Percentiles rank a stretch among this genome's conserved stretches.
Conservation (phyloP, 2,329 filamentous ascomycete genomes). For the Penicillium sp. region DNA sequence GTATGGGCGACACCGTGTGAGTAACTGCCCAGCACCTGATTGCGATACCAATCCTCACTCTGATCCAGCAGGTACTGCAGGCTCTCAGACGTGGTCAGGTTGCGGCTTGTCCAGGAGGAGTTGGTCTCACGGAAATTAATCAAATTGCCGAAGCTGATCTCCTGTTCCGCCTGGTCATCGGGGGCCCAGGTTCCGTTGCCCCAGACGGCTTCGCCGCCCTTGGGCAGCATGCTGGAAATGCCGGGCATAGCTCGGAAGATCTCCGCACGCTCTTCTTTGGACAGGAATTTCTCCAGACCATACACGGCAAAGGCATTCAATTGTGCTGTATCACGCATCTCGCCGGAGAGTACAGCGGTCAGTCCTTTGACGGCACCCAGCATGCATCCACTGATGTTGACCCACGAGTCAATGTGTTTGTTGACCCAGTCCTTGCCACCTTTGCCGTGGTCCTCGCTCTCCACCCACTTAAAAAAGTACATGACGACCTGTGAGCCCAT, state of each 20-base stretch:
- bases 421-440: slow-evolving; percentile 91
- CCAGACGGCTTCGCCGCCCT: slow-evolving; percentile 94
- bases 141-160: slow-evolving; percentile 75
- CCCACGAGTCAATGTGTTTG: slow-evolving; percentile 86
- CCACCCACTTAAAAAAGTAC: slow-evolving; percentile 79
- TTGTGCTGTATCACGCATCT: slow-evolving; percentile 98
- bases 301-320: slow-evolving; percentile 96
- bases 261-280: slow-evolving; percentile 84
- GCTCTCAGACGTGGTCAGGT: slow-evolving; percentile 79
- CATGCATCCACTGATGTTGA: slow-evolving; percentile 98
- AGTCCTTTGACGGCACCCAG: slow-evolving; percentile 90
- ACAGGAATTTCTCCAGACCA: slow-evolving; percentile 92
- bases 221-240: slow-evolving; percentile 93
- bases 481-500: slow-evolving; percentile 97
- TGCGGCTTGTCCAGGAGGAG: slow-evolving; percentile 66
- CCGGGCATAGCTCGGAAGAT: slow-evolving; percentile 97
- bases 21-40: slow-evolving; percentile 74
- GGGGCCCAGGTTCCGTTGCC: slow-evolving; percentile 85
- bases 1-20: slow-evolving; percentile 88
- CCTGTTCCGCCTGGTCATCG: slow-evolving; percentile 77
- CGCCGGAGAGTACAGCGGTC: slow-evolving; percentile 86
- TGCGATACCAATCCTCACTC: slow-evolving; percentile 82
- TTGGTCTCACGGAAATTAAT: slow-evolving; percentile 76
- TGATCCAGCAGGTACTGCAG: slow-evolving; percentile 76
- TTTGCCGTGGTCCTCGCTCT: slow-evolving; percentile 73